Evolutionary conservation across 257 asterid genomes (phyloP).

Genomic region (Nicotiana otophora): DNA sequence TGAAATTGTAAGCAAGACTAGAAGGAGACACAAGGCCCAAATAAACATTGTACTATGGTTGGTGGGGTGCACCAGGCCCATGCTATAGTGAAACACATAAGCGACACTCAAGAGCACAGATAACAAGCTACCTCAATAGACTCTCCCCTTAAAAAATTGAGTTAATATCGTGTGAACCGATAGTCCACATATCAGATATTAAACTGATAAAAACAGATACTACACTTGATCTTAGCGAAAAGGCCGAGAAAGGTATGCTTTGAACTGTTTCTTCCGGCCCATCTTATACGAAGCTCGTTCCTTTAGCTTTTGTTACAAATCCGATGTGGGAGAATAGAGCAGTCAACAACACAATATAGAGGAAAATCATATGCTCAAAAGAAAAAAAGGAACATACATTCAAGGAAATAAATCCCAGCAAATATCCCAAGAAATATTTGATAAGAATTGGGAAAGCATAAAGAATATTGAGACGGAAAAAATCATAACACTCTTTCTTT

Average conservation of each 20-base stretch:
- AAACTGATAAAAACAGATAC: slow-evolving; percentile 38
- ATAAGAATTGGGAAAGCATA: too few relatives aligned
- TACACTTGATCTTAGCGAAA: slow-evolving; percentile 39
- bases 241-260: slow-evolving; percentile 38
- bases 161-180: slow-evolving; percentile 3
- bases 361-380: too few relatives aligned
- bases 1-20: too few relatives aligned
- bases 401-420: too few relatives aligned
- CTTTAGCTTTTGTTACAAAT: neutral
- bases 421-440: too few relatives aligned
- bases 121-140: neutral
- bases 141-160: slow-evolving; percentile 9
- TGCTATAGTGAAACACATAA: neutral
- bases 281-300: neutral
- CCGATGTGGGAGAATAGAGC: neutral
- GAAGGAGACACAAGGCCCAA: too few relatives aligned
- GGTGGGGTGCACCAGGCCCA: neutral
- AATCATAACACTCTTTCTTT: too few relatives aligned
- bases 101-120: neutral
- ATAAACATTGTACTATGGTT: neutral
- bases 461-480: too few relatives aligned
- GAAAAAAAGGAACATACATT: too few relatives aligned
- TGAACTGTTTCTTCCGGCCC: too few relatives aligned
- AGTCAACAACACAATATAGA: too few relatives aligned
- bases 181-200: slow-evolving; percentile 26